Conservation (phyloP, 2,329 filamentous ascomycete species). For the Ambrosiella xylebori region DNA sequence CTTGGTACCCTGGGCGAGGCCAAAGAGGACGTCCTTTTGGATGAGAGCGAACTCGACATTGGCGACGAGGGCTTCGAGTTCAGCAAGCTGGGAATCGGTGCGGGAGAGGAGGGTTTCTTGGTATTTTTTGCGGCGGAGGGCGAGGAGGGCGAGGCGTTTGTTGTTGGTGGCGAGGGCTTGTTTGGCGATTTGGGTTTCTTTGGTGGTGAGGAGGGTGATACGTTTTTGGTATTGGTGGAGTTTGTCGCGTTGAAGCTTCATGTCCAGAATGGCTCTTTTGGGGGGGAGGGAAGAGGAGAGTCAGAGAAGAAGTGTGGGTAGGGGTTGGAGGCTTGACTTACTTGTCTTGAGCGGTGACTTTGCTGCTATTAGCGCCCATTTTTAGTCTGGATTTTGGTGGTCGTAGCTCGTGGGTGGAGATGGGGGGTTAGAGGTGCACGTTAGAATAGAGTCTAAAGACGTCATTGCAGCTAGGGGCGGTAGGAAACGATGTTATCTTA, state of each 20-base stretch:
- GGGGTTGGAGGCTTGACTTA: constrained; percentile 24
- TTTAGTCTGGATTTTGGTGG: constrained; percentile 6
- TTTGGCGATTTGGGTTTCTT: constrained; percentile 72
- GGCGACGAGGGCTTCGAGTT: constrained; percentile 73
- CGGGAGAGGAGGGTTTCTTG: constrained; percentile 77
- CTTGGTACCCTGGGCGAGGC: constrained; percentile 75
- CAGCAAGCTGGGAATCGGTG: constrained; percentile 85
- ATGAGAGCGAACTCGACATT: constrained; percentile 92
- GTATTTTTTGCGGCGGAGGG: constrained; percentile 88
- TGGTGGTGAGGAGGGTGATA: constrained; percentile 69
- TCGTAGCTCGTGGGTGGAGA: neutral
- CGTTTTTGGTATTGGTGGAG: constrained; percentile 90
- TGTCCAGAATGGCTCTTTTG: constrained; percentile 77
- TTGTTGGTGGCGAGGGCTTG: constrained; percentile 68
- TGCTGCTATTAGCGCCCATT: constrained; percentile 41
- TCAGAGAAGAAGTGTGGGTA: neutral
- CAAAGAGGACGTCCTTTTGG: constrained; percentile 90
- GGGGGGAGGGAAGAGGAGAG: constrained; percentile 6
- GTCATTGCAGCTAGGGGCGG: too few relatives aligned
- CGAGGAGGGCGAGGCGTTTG: constrained; percentile 66
- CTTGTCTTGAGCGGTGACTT: constrained; percentile 66
- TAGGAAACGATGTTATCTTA: too few relatives aligned
- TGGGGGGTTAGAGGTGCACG: neutral
- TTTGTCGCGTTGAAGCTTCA: constrained; percentile 94
- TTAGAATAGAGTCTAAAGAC: neutral